phyloP scores from a whole-genome alignment of 2,329 filamentous ascomycete genomes.

The Blastomyces percursus region DNA sequence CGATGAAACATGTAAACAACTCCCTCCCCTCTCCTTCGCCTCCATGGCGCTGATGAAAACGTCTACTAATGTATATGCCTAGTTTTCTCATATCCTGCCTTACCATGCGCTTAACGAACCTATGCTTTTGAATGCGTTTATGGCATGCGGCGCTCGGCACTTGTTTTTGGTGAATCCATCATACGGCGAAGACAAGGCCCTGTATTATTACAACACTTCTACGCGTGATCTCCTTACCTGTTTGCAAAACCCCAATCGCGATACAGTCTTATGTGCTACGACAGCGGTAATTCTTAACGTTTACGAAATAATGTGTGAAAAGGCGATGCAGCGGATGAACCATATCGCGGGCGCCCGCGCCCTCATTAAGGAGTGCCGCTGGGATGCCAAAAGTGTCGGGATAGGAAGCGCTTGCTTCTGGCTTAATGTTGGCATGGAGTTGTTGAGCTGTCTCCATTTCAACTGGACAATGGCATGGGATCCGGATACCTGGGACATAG shows the following conservation, averaged over 20 bases:
- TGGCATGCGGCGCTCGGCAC: conserved; percentile 81
- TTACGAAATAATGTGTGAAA: conserved; percentile 85
- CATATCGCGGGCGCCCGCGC: conserved; percentile 78
- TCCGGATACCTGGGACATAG: conserved; percentile 78
- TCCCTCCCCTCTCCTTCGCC: neutral
- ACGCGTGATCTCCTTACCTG: conserved; percentile 65
- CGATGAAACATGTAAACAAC: conserved; percentile 56
- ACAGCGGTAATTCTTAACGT: conserved; percentile 83
- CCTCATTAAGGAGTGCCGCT: conserved; percentile 78
- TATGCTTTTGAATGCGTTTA: conserved; percentile 78
- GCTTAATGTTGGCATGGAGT: conserved; percentile 82
- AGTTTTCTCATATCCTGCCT: conserved; percentile 73
- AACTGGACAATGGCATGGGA: conserved; percentile 84
- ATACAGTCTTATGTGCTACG: conserved; percentile 73
- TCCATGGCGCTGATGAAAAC: neutral
- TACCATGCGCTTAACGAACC: conserved; percentile 71
- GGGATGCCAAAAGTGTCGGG: conserved; percentile 68
- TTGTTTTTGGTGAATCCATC: conserved; percentile 58
- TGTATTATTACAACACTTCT: conserved; percentile 76
- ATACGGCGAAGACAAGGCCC: conserved; percentile 64
- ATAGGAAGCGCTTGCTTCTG: conserved; percentile 86
- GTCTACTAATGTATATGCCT: conserved; percentile 7
- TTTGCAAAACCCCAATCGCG: conserved; percentile 72
- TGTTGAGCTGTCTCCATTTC: conserved; percentile 77
- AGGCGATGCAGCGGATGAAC: conserved; percentile 68